phyloP scores from a whole-genome alignment of 148 eudicot species.

The Cornus florida region DNA sequence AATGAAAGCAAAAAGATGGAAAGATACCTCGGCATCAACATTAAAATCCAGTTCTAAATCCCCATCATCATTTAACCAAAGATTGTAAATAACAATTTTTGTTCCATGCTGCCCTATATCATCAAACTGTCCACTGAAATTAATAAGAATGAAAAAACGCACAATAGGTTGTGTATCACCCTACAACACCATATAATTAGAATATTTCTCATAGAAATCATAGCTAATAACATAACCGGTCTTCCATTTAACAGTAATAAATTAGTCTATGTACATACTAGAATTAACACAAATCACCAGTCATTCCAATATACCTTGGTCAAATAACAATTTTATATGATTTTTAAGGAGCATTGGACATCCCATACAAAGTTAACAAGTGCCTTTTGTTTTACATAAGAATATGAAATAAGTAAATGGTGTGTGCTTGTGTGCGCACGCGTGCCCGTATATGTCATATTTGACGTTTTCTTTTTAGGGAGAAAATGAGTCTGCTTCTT shows the following conservation, averaged over 20 bases:
- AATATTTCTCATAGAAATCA: background rate
- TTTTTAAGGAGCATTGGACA: too few species aligned
- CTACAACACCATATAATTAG: background rate
- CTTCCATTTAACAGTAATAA: background rate
- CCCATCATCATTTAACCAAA: conserved; percentile 57
- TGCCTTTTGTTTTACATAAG: too few species aligned
- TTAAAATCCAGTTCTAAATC: conserved; percentile 61
- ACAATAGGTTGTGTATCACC: background rate
- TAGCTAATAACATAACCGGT: background rate
- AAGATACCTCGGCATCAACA: conserved; percentile 48
- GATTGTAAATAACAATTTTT: conserved; percentile 55
- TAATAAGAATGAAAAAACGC: conserved; percentile 18
- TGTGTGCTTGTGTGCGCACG: too few species aligned
- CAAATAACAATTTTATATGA: too few species aligned
- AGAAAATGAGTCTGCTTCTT: too few species aligned
- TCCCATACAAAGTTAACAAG: background rate
- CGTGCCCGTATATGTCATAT: too few species aligned
- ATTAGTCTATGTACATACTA: background rate
- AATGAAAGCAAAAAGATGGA: conserved; percentile 8
- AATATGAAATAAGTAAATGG: too few species aligned
- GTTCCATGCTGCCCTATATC: conserved; percentile 65
- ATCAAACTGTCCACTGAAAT: conserved; percentile 49
- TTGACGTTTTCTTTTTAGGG: too few species aligned
- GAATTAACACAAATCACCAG: background rate
- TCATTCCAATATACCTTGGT: background rate